Evolutionary conservation across 2,329 filamentous ascomycete genomes (phyloP).

Genomic region (Hypoxylon sp.): DNA sequence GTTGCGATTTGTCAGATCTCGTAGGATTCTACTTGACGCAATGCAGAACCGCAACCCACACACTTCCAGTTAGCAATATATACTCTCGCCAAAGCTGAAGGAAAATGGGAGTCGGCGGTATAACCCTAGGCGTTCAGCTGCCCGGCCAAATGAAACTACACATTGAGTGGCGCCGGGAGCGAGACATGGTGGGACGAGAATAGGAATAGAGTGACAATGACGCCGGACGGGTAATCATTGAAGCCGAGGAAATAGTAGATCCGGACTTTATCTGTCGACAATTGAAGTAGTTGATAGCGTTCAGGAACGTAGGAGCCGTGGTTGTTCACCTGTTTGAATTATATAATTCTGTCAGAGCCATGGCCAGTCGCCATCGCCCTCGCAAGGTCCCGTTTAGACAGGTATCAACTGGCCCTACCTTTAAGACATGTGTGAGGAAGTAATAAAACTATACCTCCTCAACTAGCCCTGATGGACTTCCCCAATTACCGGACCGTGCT

Average conservation of each 20-base stretch:
- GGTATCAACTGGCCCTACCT: not conserved
- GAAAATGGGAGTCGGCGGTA: constrained; percentile 4
- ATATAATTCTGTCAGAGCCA: not conserved
- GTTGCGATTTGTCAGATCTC: not conserved
- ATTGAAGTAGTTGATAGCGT: not conserved
- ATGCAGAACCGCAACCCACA: not conserved
- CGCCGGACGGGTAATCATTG: not conserved
- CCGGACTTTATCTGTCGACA: not conserved
- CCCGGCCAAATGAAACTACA: constrained; percentile 1
- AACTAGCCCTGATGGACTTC: not conserved
- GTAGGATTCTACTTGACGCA: constrained; percentile 1
- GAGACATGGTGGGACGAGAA: constrained; percentile 13
- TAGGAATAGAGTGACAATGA: constrained; percentile 1
- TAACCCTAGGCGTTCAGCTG: not conserved
- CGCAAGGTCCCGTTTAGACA: not conserved
- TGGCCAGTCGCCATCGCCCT: not conserved
- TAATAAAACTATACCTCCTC: not conserved
- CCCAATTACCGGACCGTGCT: not conserved
- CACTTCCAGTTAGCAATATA: not conserved
- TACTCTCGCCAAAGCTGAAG: not conserved
- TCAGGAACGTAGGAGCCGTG: not conserved
- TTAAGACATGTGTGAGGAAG: not conserved
- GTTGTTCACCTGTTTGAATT: too few species aligned
- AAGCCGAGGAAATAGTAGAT: constrained; percentile 1
- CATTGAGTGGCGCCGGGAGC: not conserved